Base-by-base conservation (phyloP, 768 basidiomycete genomes). In the Tylopilus subfusipes region DNA sequence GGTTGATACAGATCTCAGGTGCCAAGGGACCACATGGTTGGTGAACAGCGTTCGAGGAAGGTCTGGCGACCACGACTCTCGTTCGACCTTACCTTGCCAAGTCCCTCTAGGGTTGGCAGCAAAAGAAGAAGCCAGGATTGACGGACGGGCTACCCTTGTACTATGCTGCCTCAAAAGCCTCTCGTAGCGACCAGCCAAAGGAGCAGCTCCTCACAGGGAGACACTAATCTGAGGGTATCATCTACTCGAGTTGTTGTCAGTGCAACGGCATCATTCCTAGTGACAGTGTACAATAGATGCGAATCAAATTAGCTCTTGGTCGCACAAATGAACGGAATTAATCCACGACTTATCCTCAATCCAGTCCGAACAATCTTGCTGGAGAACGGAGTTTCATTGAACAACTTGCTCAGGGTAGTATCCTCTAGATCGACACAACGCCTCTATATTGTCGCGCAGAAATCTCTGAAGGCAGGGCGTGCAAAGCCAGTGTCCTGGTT, bases 81-180 rank as follows among this genome's bases (percentile, higher is more conserved):
- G 2, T 56, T 5, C 67, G 70, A 0, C 64, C 61, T 10, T 54
- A 62, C 34, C 53, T 69, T 22, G 71, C 69, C 8, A 58, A 62
- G 22, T 66, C 71, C 7, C 55, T 75, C 33, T 57, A 68, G 19
- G 70, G 72, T 19, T 73, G 73, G 73, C 51, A 54, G 27, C 69
- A 62, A 31, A 64, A 55, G 54, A n/a, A n/a, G n/a, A 72, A 69
- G 39, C 58, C 66, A 34, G 60, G 68, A n/a, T 55, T 75, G 38
- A 65, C 67, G 3, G 73, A 74, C 38, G 69, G 70, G 2, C 59
- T 75, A n/a, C 53, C 63, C 16, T 24, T 68, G 31, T 71, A 74
- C 56, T 71, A 62, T 36, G 48, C 56, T 21, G 57, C 63, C 1
- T 68, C 59, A 59, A 52, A 67, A 45, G 65, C 62, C 5, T 52